phyloP scores from a whole-genome alignment of 768 basidiomycete genomes.

The Podaxis mareebaensis region DNA sequence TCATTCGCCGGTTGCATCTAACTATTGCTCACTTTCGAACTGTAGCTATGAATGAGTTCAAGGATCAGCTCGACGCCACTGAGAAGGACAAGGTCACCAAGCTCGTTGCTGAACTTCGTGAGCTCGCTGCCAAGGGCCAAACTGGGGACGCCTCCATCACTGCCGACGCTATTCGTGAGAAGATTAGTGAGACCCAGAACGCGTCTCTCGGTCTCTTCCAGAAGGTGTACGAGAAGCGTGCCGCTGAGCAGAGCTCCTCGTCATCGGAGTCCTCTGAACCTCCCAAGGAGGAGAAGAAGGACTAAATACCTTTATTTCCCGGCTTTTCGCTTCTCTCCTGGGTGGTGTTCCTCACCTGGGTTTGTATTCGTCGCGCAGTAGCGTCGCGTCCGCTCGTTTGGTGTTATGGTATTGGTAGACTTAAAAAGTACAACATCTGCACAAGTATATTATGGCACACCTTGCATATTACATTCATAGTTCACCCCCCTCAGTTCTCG shows the following conservation, averaged over 20 bases:
- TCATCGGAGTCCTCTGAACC: conserved; percentile 44
- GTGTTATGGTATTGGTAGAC: conserved; percentile 25
- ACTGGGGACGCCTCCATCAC: conserved; percentile 78
- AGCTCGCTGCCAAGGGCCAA: conserved; percentile 88
- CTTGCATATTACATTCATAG: conserved; percentile 14
- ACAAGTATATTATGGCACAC: conserved; percentile 15
- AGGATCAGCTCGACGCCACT: conserved; percentile 88
- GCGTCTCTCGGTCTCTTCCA: conserved; percentile 97
- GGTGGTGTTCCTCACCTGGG: conserved; percentile 11
- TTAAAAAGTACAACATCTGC: conserved; percentile 30
- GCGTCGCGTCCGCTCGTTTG: conserved; percentile 14
- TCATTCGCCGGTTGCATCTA: not conserved
- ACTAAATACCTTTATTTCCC: conserved; percentile 44
- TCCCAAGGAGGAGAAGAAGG: conserved; percentile 81
- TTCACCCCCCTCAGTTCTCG: conserved; percentile 18
- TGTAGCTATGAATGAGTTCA: conserved; percentile 93
- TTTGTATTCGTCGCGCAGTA: conserved; percentile 7
- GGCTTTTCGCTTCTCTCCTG: conserved; percentile 11
- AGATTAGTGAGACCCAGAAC: conserved; percentile 91
- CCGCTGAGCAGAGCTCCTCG: conserved; percentile 57
- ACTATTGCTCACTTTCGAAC: conserved; percentile 12
- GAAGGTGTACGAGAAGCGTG: conserved; percentile 94
- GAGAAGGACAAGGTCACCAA: conserved; percentile 95
- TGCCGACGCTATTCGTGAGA: conserved; percentile 86
- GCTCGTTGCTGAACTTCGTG: conserved; percentile 84